These are phyloP conservation scores for Exophiala sp. DNA, from an alignment of 2,329 filamentous ascomycete genomes.

Conservation along the genomic window DNA sequence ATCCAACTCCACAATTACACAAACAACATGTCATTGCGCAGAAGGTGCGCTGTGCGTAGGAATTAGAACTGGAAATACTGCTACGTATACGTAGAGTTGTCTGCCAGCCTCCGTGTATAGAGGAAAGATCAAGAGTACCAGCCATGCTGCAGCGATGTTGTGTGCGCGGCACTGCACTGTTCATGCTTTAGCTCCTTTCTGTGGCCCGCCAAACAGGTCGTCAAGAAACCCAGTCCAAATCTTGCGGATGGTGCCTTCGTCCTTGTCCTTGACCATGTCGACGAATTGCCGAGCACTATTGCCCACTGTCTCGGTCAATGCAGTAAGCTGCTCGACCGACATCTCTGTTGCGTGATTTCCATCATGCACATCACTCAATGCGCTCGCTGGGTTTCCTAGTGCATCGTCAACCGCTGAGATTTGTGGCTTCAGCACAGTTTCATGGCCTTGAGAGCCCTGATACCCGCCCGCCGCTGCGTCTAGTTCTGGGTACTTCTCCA, in stretches of 20 bases:
- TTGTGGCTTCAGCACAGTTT: constrained; percentile 50
- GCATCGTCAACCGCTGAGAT: constrained; percentile 44
- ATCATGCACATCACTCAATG: constrained; percentile 55
- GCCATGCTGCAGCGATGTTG: background rate
- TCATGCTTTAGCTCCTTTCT: constrained; percentile 26
- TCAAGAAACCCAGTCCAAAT: constrained; percentile 47
- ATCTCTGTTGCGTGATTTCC: constrained; percentile 46
- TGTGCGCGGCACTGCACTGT: background rate
- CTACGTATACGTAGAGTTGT: constrained; percentile 1
- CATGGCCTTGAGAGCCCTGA: constrained; percentile 25
- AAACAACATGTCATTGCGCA: constrained; percentile 1
- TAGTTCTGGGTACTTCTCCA: constrained; percentile 26
- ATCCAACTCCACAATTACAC: background rate
- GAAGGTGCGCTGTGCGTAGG: constrained; percentile 17
- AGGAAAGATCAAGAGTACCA: background rate
- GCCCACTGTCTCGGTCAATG: constrained; percentile 48
- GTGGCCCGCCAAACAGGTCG: constrained; percentile 43
- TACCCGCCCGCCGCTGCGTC: constrained; percentile 29
- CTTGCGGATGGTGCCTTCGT: constrained; percentile 39
- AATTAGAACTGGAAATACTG: constrained; percentile 5
- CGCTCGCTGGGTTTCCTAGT: constrained; percentile 41
- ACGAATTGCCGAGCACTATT: constrained; percentile 37
- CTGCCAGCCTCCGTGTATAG: background rate
- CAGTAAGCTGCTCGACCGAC: constrained; percentile 49
- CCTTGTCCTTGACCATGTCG: constrained; percentile 36